phyloP scores from a whole-genome alignment of 768 basidiomycete genomes.

The Naganishia kalamii region DNA sequence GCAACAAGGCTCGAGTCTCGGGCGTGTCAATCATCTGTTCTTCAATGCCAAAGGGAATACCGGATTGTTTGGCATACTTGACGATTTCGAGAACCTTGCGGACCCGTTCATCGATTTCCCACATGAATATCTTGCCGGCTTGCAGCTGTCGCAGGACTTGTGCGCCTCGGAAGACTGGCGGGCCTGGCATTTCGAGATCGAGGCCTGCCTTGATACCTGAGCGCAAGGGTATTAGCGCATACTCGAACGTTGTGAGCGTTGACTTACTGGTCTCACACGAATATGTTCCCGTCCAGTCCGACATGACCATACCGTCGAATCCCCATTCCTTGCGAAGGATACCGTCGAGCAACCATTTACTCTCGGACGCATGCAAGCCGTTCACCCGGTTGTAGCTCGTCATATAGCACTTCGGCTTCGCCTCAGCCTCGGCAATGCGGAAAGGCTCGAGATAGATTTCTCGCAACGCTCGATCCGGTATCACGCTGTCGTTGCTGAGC shows the following conservation, averaged over 20 bases:
- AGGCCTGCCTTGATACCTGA: slow-evolving; percentile 56
- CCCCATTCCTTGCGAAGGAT: slow-evolving; percentile 63
- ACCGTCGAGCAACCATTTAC: slow-evolving; percentile 52
- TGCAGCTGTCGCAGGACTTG: slow-evolving; percentile 20
- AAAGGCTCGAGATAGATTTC: slow-evolving; percentile 62
- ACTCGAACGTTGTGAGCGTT: not conserved
- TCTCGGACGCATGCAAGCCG: slow-evolving; percentile 58
- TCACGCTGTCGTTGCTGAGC: slow-evolving; percentile 56
- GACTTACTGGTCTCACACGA: slow-evolving; percentile 47
- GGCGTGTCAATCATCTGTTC: slow-evolving; percentile 45
- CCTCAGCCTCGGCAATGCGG: slow-evolving; percentile 58
- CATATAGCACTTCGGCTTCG: slow-evolving; percentile 36
- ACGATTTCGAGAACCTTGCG: slow-evolving; percentile 52
- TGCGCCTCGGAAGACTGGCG: slow-evolving; percentile 29
- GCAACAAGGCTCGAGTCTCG: slow-evolving; percentile 52
- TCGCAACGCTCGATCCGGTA: slow-evolving; percentile 62
- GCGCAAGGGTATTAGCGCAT: not conserved
- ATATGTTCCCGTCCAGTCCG: slow-evolving; percentile 74
- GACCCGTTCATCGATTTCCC: slow-evolving; percentile 30
- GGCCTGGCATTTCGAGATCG: slow-evolving; percentile 50
- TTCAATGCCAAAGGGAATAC: slow-evolving; percentile 56
- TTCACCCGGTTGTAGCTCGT: slow-evolving; percentile 59
- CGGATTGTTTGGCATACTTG: slow-evolving; percentile 52
- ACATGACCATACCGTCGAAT: slow-evolving; percentile 59
- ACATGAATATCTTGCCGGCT: slow-evolving; percentile 50